Percentiles rank a stretch among this genome's conserved stretches.
Evolutionary conservation across 225 moss, liverwort and hornwort genomes (phyloP).

Genomic region (Pseudoscleropodium purum): DNA sequence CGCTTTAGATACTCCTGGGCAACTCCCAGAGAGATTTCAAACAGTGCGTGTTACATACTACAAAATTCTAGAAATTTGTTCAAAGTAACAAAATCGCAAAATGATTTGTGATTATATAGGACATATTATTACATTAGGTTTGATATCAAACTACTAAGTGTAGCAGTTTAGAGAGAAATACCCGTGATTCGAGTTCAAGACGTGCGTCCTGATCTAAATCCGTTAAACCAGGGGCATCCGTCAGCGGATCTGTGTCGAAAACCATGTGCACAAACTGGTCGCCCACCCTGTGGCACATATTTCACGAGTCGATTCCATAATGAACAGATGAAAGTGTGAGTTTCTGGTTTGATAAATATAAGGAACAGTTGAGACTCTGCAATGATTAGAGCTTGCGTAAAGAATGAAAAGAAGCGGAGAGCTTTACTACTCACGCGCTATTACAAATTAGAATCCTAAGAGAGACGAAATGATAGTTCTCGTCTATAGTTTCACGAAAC

Average conservation of each 20-base stretch:
- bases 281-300: slow-evolving; percentile 50
- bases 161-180: slow-evolving; percentile 11
- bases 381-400: background rate
- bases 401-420: background rate
- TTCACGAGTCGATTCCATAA: background rate
- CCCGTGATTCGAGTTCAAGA: slow-evolving; percentile 88
- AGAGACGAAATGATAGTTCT: background rate
- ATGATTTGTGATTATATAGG: background rate
- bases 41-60: background rate
- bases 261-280: slow-evolving; percentile 99
- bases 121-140: background rate
- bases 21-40: background rate
- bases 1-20: background rate
- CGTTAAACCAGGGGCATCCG: slow-evolving; percentile 70
- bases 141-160: background rate
- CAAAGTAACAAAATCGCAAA: background rate
- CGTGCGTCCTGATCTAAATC: slow-evolving; percentile 77
- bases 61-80: background rate
- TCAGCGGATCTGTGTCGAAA: slow-evolving; percentile 90
- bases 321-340: background rate
- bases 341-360: background rate
- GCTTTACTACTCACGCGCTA: background rate
- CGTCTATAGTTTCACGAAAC: background rate
- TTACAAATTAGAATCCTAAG: background rate
- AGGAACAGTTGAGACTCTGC: background rate